These are phyloP conservation scores for Aureobasidium sp. DNA, from an alignment of 2,329 filamentous ascomycete genomes.

Conservation along the genomic window DNA sequence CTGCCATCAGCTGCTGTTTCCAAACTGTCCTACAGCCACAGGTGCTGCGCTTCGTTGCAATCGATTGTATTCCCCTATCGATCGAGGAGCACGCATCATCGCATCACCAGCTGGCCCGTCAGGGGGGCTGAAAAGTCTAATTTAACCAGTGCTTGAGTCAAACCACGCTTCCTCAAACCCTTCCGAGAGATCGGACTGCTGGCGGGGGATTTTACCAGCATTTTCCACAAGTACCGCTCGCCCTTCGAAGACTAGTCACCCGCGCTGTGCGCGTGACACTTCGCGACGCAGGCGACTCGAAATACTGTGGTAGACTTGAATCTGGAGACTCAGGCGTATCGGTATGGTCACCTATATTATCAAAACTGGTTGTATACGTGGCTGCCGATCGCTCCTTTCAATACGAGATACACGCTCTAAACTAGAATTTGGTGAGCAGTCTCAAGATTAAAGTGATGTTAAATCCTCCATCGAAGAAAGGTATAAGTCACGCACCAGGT, in stretches of 20 bases:
- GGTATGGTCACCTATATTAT: too few relatives aligned
- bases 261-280: not conserved
- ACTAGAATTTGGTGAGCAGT: too few relatives aligned
- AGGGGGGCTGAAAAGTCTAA: constrained; percentile 3
- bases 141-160: constrained; percentile 5
- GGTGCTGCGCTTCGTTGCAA: not conserved
- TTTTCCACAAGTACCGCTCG: not conserved
- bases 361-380: too few relatives aligned
- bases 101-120: not conserved
- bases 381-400: too few relatives aligned
- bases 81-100: constrained; percentile 1
- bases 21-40: not conserved
- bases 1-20: not conserved
- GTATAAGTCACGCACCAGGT: too few relatives aligned
- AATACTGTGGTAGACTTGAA: too few relatives aligned
- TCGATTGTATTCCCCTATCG: not conserved
- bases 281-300: not conserved
- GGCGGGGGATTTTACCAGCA: constrained; percentile 1
- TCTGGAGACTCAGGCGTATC: too few relatives aligned
- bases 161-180: not conserved
- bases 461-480: too few relatives aligned
- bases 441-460: too few relatives aligned
- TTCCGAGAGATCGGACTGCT: not conserved
- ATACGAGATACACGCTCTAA: too few relatives aligned
- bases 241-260: not conserved